These are phyloP conservation scores for Teunomyces lycoperdinae DNA, from an alignment of 805 yeast genomes.

Conservation along the genomic window DNA sequence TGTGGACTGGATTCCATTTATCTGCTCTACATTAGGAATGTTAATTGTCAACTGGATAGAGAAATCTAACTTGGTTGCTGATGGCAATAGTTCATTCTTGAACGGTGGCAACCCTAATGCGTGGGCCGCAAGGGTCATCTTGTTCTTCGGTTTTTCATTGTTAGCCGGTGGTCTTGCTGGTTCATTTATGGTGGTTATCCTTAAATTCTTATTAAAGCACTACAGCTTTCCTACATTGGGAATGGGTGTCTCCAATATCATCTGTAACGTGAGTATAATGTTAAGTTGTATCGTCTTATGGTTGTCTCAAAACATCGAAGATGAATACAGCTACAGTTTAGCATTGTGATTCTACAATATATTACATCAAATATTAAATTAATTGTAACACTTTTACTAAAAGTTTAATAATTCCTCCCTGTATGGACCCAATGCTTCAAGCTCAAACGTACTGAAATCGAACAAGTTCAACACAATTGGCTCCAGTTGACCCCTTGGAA, in stretches of 20 bases:
- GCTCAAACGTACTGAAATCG: slow-evolving; percentile 70
- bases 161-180: slow-evolving; percentile 95
- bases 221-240: slow-evolving; percentile 84
- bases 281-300: slow-evolving; percentile 85
- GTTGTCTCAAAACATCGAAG: slow-evolving; percentile 94
- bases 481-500: slow-evolving; percentile 51
- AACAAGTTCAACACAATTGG: slow-evolving; percentile 49
- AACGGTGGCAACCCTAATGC: slow-evolving; percentile 51
- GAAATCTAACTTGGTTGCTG: slow-evolving; percentile 54
- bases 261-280: slow-evolving; percentile 76
- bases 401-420: slow-evolving; percentile 27
- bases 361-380: background rate
- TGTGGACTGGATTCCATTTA: slow-evolving; percentile 93
- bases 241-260: slow-evolving; percentile 89
- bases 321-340: slow-evolving; percentile 89
- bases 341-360: slow-evolving; percentile 49
- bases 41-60: slow-evolving; percentile 73
- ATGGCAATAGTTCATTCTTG: slow-evolving; percentile 36
- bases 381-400: background rate
- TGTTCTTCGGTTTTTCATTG: slow-evolving; percentile 88
- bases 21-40: slow-evolving; percentile 89
- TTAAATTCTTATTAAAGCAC: slow-evolving; percentile 78
- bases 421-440: slow-evolving; percentile 44
- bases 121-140: slow-evolving; percentile 90
- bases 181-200: slow-evolving; percentile 78